These are phyloP conservation scores for Cyphellophora europaea DNA, from an alignment of 2,329 filamentous ascomycete genomes.

Conservation along the genomic window DNA sequence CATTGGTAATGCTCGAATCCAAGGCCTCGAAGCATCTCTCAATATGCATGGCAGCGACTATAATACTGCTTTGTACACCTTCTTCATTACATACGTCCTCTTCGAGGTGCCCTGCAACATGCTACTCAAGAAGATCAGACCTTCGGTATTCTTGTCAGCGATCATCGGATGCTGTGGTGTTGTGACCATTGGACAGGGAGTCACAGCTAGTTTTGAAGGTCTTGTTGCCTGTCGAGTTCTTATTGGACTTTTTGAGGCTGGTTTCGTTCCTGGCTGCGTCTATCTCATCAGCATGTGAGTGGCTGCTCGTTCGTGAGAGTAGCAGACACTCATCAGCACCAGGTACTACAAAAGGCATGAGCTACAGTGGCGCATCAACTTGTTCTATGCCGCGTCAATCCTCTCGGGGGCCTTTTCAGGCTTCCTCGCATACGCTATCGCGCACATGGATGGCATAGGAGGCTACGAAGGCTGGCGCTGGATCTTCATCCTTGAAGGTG, in stretches of 20 bases:
- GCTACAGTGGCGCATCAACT: slow-evolving; percentile 28
- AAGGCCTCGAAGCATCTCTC: slow-evolving; percentile 34
- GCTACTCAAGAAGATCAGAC: slow-evolving; percentile 26
- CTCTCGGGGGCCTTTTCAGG: slow-evolving; percentile 34
- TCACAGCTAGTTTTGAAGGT: slow-evolving; percentile 22
- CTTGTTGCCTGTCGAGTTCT: slow-evolving; percentile 24
- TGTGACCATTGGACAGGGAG: slow-evolving; percentile 29
- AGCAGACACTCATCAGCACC: slow-evolving; percentile 16
- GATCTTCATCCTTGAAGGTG: slow-evolving; percentile 28
- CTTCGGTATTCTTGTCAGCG: slow-evolving; percentile 14
- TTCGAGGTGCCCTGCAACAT: slow-evolving; percentile 37
- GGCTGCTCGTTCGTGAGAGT: slow-evolving; percentile 14
- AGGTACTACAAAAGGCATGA: slow-evolving; percentile 28
- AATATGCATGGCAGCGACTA: slow-evolving; percentile 35
- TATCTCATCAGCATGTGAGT: slow-evolving; percentile 18
- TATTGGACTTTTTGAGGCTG: slow-evolving; percentile 25
- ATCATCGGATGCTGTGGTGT: slow-evolving; percentile 23
- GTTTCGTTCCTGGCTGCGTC: slow-evolving; percentile 27
- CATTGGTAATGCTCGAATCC: slow-evolving; percentile 39
- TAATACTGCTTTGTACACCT: slow-evolving; percentile 19
- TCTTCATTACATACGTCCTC: slow-evolving; percentile 16
- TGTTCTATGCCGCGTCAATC: slow-evolving; percentile 27
- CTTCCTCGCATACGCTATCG: slow-evolving; percentile 42
- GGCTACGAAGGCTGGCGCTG: no score
- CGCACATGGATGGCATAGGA: slow-evolving; percentile 38